Base-by-base conservation (phyloP, 2,329 filamentous ascomycete genomes). In the Thelonectria olida region DNA sequence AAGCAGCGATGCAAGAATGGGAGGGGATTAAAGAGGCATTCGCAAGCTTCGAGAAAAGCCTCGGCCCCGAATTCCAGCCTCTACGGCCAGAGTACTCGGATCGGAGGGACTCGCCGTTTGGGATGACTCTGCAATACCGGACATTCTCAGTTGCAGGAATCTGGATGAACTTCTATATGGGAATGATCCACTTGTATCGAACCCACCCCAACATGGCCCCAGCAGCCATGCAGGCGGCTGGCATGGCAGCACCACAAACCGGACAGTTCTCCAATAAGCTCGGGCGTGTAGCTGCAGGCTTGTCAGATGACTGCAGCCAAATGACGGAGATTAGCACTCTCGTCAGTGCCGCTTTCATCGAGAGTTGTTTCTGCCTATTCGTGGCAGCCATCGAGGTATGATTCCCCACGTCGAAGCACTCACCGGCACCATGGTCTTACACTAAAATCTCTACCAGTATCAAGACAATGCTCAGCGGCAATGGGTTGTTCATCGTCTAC, bases 201-300 rank as follows among this genome's bases (percentile, higher is more conserved):
- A 84, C 89, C 1, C 94, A 97, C 68, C 96, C 96, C 0, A 87
- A 86, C 22, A 97, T 97, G 93, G 95, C 94, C 1, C 93, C 95
- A 0, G 89, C 94, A 8, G 91, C 93, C 34, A 93, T 97, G 87
- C 87, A 93, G 70, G 93, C 96, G 3, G 93, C 93, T 0, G 91
- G 90, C 7, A 84, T 96, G 65, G 88, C 91, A 9, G 92, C 93
- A 1, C 81, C 81, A 13, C 86, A 91, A 50, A 97, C 95, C 1
- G 86, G 84, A 3, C 80, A 80, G 0, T 91, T 88, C 75, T 92
- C 93, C 1, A 88, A 88, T 62, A 84, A 90, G 65, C 88, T 97
- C 60, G 94, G 93, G 7, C 88, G 90, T 20, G 95, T 98, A 57
- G 86, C 89, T 2, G 92, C 91, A 0, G 94, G 94, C 0, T 76